Evolutionary conservation across 1,284 basidiomycete genomes (phyloP).

Genomic region (Ceratorhiza oryzae-sativae): DNA sequence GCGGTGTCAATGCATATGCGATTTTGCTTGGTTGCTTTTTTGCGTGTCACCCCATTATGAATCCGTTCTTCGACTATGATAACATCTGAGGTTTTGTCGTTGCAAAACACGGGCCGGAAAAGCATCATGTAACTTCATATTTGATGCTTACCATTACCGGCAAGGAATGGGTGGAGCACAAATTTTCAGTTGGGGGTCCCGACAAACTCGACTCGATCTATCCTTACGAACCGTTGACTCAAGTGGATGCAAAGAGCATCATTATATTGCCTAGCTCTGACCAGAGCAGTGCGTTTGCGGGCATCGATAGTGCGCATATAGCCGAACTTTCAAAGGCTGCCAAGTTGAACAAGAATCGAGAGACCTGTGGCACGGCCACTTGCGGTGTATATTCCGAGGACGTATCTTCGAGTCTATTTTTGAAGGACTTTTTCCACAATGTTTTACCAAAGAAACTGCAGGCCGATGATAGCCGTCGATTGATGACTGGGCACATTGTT

Average conservation of each 20-base stretch:
- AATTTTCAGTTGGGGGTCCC: constrained; percentile 6
- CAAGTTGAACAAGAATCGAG: background rate
- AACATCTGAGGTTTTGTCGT: constrained; percentile 2
- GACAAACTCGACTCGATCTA: background rate
- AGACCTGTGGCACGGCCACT: too few relatives aligned
- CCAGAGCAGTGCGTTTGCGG: background rate
- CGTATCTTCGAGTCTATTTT: too few relatives aligned
- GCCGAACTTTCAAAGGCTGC: background rate
- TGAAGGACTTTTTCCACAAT: too few relatives aligned
- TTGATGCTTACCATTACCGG: constrained; percentile 8
- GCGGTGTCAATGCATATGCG: background rate
- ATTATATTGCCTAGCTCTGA: background rate
- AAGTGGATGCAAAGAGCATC: background rate
- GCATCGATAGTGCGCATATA: constrained; percentile 5
- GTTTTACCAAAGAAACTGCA: too few relatives aligned
- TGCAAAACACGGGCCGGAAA: background rate
- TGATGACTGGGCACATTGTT: too few relatives aligned
- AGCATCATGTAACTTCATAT: background rate
- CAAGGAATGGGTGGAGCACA: background rate
- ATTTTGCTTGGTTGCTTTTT: constrained; percentile 1
- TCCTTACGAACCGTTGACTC: background rate
- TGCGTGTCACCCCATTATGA: background rate
- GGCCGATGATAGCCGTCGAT: too few relatives aligned
- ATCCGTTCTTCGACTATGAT: background rate
- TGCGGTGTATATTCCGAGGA: too few relatives aligned